phyloP scores from a whole-genome alignment of 345 rosid species.

The Physaria fendleri region DNA sequence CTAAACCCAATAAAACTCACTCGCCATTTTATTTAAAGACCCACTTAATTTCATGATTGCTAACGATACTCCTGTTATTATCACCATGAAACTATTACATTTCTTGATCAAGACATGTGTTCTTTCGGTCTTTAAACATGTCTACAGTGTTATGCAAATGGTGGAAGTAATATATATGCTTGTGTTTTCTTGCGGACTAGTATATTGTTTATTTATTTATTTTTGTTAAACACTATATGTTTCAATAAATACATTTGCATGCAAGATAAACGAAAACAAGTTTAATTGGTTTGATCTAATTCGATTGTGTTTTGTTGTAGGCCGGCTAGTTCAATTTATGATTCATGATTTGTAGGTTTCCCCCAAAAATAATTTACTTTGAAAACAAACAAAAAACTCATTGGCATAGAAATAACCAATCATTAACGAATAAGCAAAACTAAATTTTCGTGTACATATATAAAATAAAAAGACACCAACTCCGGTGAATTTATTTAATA shows the following conservation, averaged over 20 bases:
- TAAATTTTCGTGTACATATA: not conserved
- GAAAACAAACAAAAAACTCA: not conserved
- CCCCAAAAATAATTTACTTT: not conserved
- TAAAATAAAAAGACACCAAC: not conserved
- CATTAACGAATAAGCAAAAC: not conserved
- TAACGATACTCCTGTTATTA: not conserved
- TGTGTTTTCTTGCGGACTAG: too few relatives aligned
- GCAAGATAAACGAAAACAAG: not conserved
- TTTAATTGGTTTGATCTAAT: not conserved
- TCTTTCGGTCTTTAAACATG: not conserved
- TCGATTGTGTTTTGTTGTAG: not conserved
- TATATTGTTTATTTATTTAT: too few relatives aligned
- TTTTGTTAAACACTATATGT: too few relatives aligned
- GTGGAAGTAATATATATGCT: not conserved
- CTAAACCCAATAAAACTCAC: not conserved
- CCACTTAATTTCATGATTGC: not conserved
- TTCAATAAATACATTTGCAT: not conserved
- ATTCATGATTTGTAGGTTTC: too few relatives aligned
- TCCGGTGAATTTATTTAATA: not conserved
- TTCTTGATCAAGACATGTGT: not conserved
- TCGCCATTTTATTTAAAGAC: not conserved
- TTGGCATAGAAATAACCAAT: conserved; percentile 18
- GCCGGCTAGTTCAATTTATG: not conserved
- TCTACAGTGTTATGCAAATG: not conserved
- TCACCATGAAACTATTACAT: not conserved